Base-by-base conservation (phyloP, 257 asterid genomes). In the Nicotiana paniculata region DNA sequence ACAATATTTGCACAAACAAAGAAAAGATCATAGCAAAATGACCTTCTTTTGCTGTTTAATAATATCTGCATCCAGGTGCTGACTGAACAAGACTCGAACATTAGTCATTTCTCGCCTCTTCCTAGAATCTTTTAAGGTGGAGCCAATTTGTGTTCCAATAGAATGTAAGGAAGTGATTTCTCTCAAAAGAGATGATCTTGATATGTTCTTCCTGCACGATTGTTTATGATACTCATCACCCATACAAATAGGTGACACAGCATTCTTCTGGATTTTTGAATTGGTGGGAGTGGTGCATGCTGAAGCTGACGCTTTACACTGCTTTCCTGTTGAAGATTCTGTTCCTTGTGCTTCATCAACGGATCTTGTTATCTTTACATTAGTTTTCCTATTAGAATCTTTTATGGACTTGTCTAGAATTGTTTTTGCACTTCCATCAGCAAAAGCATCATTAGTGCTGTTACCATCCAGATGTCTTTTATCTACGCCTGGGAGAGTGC, bases 141-240 rank as follows among this genome's bases (percentile, higher is more conserved):
- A 72, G 33, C 32, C 83, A 39, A 81, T 64, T 32, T 57, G 85
- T 4, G 88, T 83, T 48, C 93, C 85, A 83, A 57, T 81, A 57
- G 85, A 13, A 59, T 76, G 69, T 39, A 86, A 83, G 83, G 85
- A 85, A 87, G 82, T 82, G 11, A 91, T 48, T 85, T 92, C 98
- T 87, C 87, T 93, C 83, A 84, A 70, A 83, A 92, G 94, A 57
- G 94, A 84, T 43, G 85, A 78, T 78, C 82, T 87, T 9, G 89
- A 82, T 33, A 82, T 81, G 70, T 83, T 92, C 88, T 82, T 93
- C 85, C 93, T 82, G 86, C 98, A 88, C 55, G 98, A 92, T 82
- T 89, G 97, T 82, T 83, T 91, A 81, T 55, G 89, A 90, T 96
- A 96, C 88, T 94, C 99, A 88, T 92, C 98, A 62, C 99, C 99